phyloP scores from a whole-genome alignment of 2,329 filamentous ascomycete genomes.

The Nakataea oryzae region DNA sequence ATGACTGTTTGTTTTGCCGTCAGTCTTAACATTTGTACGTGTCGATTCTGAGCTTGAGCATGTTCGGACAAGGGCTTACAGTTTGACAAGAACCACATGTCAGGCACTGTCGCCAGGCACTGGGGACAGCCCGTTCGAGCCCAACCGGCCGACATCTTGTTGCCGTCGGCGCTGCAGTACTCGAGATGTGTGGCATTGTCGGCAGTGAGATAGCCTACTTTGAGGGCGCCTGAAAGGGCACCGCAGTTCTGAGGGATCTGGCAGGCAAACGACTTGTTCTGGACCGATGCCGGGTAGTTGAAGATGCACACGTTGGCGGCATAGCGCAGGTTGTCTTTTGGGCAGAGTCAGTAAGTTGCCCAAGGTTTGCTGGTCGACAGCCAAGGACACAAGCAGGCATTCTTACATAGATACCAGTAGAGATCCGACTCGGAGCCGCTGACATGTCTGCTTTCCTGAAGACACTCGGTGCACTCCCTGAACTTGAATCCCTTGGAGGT shows the following conservation, averaged over 20 bases:
- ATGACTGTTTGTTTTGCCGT: conserved; percentile 25
- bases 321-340: conserved; percentile 37
- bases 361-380: too few species aligned
- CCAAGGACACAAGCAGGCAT: background rate
- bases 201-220: conserved; percentile 18
- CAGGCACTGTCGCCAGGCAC: conserved; percentile 29
- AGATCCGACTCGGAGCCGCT: conserved; percentile 28
- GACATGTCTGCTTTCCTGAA: conserved; percentile 31
- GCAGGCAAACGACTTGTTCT: conserved; percentile 29
- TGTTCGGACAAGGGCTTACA: conserved; percentile 27
- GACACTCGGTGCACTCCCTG: conserved; percentile 33
- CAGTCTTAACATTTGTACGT: conserved; percentile 10
- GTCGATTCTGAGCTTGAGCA: too few species aligned
- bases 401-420: conserved; percentile 37
- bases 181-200: conserved; percentile 18
- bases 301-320: conserved; percentile 36
- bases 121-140: conserved; percentile 25
- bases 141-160: conserved; percentile 16
- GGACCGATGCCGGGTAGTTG: conserved; percentile 18
- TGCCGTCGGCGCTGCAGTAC: conserved; percentile 30
- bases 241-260: conserved; percentile 28
- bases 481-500: conserved; percentile 30
- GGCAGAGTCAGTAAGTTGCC: conserved; percentile 8
- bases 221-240: conserved; percentile 26
- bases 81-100: conserved; percentile 35